Evolutionary conservation across 257 asterid species (phyloP).

Genomic region (Petrea volubilis): DNA sequence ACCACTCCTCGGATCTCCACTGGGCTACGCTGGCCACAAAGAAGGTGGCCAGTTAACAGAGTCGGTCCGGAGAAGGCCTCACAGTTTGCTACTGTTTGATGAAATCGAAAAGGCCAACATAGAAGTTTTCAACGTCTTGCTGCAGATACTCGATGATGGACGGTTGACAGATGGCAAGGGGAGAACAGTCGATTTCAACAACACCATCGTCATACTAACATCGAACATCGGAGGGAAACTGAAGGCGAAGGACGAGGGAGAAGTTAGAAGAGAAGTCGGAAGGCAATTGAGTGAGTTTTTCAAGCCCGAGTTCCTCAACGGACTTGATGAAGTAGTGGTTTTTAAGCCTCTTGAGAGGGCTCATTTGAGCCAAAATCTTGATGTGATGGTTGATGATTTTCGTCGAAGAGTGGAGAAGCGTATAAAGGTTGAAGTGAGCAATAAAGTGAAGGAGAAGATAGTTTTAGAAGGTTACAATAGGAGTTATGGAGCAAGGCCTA

Average conservation of each 20-base stretch:
- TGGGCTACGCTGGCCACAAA: constrained; percentile 60
- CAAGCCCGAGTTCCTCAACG: constrained; percentile 65
- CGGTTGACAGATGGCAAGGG: constrained; percentile 62
- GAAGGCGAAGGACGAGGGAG: constrained; percentile 36
- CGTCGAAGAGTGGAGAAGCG: constrained; percentile 38
- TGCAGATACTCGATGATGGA: constrained; percentile 69
- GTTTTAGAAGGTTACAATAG: constrained; percentile 53
- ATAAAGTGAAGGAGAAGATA: constrained; percentile 47
- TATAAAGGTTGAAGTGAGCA: constrained; percentile 42
- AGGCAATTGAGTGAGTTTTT: constrained; percentile 44
- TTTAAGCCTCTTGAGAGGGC: constrained; percentile 49
- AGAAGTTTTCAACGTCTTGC: constrained; percentile 56
- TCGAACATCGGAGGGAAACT: constrained; percentile 56
- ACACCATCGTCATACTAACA: constrained; percentile 63
- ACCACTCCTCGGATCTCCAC: constrained; percentile 62
- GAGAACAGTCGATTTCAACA: constrained; percentile 56
- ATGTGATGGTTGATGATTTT: constrained; percentile 53
- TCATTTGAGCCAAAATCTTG: constrained; percentile 55
- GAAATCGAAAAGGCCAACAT: constrained; percentile 73
- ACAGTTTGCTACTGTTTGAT: constrained; percentile 60
- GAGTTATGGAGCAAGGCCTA: constrained; percentile 64
- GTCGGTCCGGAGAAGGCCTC: constrained; percentile 59
- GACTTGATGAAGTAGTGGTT: constrained; percentile 61
- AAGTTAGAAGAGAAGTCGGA: constrained; percentile 43
- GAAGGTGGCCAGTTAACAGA: constrained; percentile 75